Base-by-base conservation (phyloP, 2,329 filamentous ascomycete species). In the Cytospora mali region DNA sequence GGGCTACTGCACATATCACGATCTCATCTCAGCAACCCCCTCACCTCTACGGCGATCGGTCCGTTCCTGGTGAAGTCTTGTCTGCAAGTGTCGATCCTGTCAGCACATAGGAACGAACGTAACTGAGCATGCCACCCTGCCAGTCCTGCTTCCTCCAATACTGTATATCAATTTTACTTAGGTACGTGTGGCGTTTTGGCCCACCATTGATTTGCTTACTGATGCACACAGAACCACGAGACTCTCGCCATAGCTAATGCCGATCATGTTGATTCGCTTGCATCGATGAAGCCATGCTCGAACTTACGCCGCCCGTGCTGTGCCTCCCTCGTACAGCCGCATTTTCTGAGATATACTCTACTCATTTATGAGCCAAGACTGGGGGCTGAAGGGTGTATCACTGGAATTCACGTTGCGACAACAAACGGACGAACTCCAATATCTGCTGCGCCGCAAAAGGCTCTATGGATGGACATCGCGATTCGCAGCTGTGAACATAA, bases 21-120 rank as follows among this genome's bases (percentile, higher is more conserved):
- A 50, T 58, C 55, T 58, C 28, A 58, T 58, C 35, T 57, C 39
- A 49, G 27, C 55, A 27, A 39, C 31, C 48, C 48, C 23, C 6
- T 6, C 54, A 25, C 14, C 16, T 31, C 25, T 35, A n/a, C 33
- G 2, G 33, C 10, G 13, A 14, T 35, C 13, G 33, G 33, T 35
- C 28, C 7, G 33, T 27, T 31, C 27, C 33, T 56, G 10, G 14
- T 35, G 7, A 16, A 16, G 33, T 14, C 33, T n/a, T 11, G 33
- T 18, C 16, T 6, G 6, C 14, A 10, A 35, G 16, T 18, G 4
- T 18, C 9, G 35, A 39, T 39, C 16, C 35, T 18, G 14, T 39
- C 16, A 4, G 16, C 4, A 18, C 35, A n/a, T 39, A 18, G 16
- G 35, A 39, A 18, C 35, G 35, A 39, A 18, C 35, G 16, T 39